Evolutionary conservation across 1,284 basidiomycete genomes (phyloP).

Genomic region (Puccinia polysora): DNA sequence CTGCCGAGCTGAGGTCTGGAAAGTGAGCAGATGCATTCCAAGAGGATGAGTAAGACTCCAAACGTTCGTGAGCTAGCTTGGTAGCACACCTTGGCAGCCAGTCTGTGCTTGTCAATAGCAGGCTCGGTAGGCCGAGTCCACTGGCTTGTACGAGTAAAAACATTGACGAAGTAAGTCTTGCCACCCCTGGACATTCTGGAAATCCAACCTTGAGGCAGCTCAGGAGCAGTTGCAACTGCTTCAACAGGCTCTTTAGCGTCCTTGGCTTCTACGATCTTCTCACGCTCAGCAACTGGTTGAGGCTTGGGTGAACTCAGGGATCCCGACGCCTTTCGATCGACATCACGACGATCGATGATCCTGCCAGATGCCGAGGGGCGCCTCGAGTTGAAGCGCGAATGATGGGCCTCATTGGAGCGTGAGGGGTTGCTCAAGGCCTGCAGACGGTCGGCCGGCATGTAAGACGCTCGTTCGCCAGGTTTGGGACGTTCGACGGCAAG

Average conservation of each 20-base stretch:
- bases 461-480: constrained; percentile 32
- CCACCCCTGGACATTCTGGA: constrained; percentile 26
- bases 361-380: background rate
- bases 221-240: background rate
- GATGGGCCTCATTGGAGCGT: background rate
- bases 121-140: constrained; percentile 40
- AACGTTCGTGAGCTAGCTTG: background rate
- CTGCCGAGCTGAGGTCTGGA: constrained; percentile 5
- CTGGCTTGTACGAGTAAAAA: constrained; percentile 39
- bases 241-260: constrained; percentile 13
- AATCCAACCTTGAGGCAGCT: constrained; percentile 41
- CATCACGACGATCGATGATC: background rate
- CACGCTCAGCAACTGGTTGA: constrained; percentile 18
- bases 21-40: constrained; percentile 1
- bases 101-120: constrained; percentile 17
- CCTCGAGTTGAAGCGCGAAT: background rate
- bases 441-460: constrained; percentile 36
- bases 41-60: background rate
- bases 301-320: constrained; percentile 20
- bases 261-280: constrained; percentile 18
- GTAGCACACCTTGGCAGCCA: constrained; percentile 23
- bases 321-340: background rate
- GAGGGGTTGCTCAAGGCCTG: constrained; percentile 23
- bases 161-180: constrained; percentile 44
- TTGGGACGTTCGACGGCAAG: constrained; percentile 7